phyloP scores from a whole-genome alignment of 495 filamentous ascomycete species.

The Lophium mytilinum region DNA sequence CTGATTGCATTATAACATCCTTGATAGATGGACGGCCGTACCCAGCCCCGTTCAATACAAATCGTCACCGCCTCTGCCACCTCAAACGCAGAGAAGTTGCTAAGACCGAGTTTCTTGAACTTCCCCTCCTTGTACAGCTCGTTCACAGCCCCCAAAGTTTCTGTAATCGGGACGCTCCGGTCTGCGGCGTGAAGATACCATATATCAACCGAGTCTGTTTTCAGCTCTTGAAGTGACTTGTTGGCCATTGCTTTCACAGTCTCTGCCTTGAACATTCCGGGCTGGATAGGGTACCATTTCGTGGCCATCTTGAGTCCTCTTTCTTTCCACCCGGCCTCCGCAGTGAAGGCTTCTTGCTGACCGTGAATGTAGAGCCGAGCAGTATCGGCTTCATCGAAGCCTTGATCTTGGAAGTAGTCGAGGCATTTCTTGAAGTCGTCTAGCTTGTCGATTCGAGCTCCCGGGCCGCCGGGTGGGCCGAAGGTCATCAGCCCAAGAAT shows the following conservation, averaged over 20 bases:
- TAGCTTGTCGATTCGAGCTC: slow-evolving; percentile 29
- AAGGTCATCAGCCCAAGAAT: slow-evolving; percentile 59
- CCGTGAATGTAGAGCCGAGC: slow-evolving; percentile 61
- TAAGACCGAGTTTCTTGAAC: background rate
- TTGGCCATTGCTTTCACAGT: slow-evolving; percentile 53
- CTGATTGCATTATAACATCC: background rate
- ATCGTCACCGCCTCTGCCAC: background rate
- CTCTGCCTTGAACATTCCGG: slow-evolving; percentile 50
- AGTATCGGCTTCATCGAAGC: slow-evolving; percentile 47
- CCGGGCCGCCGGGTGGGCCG: slow-evolving; percentile 18
- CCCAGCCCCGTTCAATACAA: background rate
- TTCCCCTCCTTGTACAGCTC: background rate
- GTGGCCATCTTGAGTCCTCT: slow-evolving; percentile 78
- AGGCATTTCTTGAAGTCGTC: slow-evolving; percentile 35
- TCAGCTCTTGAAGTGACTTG: slow-evolving; percentile 59
- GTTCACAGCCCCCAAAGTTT: background rate
- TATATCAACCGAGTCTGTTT: slow-evolving; percentile 33
- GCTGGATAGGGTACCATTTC: slow-evolving; percentile 60
- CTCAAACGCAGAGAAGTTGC: background rate
- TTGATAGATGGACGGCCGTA: background rate
- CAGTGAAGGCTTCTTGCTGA: slow-evolving; percentile 73
- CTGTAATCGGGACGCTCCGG: background rate
- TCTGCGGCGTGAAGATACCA: background rate
- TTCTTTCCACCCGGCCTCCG: slow-evolving; percentile 66
- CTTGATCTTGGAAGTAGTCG: slow-evolving; percentile 45